Conservation (phyloP, 306 rosid species). For the Spatholobus suberectus region DNA sequence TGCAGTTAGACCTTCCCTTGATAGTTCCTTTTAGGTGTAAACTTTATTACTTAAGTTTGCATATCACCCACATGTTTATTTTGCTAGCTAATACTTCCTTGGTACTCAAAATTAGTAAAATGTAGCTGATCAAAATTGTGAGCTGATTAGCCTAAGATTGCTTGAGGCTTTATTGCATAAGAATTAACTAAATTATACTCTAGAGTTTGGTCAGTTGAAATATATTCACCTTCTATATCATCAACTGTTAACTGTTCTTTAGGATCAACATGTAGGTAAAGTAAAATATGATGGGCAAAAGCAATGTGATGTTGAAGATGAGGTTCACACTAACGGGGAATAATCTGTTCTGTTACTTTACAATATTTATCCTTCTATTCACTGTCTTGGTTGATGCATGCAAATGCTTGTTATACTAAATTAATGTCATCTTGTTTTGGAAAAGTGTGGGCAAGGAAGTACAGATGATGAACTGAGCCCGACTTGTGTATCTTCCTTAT, state of each 20-base stretch:
- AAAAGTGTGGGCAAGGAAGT: slow-evolving; percentile 94
- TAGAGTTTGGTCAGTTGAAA: slow-evolving; percentile 25
- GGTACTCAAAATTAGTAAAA: background rate
- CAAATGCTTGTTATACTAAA: slow-evolving; percentile 42
- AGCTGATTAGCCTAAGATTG: background rate
- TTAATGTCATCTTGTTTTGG: slow-evolving; percentile 45
- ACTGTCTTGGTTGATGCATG: slow-evolving; percentile 41
- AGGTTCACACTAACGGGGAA: slow-evolving; percentile 64
- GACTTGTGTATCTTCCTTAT: slow-evolving; percentile 77
- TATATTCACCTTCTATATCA: slow-evolving; percentile 37
- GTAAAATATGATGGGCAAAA: slow-evolving; percentile 73
- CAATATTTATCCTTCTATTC: slow-evolving; percentile 26
- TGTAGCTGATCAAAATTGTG: background rate
- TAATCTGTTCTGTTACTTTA: slow-evolving; percentile 55
- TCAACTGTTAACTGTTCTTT: slow-evolving; percentile 59
- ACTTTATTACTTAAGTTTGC: slow-evolving; percentile 32
- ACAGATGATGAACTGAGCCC: slow-evolving; percentile 90
- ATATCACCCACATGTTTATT: slow-evolving; percentile 7
- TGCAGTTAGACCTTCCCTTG: slow-evolving; percentile 23
- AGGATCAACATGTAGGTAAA: slow-evolving; percentile 71
- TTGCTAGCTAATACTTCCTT: slow-evolving; percentile 30
- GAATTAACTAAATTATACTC: slow-evolving; percentile 1
- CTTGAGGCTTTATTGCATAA: background rate
- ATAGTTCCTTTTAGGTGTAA: slow-evolving; percentile 14
- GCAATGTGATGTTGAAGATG: slow-evolving; percentile 75